Percentiles rank a stretch among this genome's conserved stretches.
These are phyloP conservation scores for Mycena belliarum DNA, from an alignment of 768 basidiomycete genomes.

Conservation along the genomic window DNA sequence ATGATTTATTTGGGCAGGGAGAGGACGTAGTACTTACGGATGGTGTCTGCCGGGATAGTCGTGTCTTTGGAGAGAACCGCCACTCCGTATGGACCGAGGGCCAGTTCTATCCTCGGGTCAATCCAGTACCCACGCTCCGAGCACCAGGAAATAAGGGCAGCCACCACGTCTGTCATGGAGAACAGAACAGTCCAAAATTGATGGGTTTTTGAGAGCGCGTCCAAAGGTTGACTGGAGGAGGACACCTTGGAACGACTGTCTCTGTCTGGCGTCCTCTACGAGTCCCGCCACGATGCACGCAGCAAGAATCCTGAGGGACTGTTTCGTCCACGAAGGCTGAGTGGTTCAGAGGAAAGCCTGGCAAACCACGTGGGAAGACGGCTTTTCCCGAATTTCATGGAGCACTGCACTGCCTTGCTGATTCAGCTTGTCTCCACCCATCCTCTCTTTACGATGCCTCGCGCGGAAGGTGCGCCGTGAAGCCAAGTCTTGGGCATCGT, in stretches of 20 bases:
- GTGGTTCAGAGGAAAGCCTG: too few species aligned
- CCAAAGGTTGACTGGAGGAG: too few species aligned
- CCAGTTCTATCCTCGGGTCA: conserved; percentile 45
- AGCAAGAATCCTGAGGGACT: too few species aligned
- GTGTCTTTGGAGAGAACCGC: conserved; percentile 37
- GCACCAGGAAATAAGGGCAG: conserved; percentile 51
- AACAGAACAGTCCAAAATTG: conserved; percentile 1
- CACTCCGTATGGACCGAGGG: conserved; percentile 29
- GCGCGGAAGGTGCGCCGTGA: conserved; percentile 66
- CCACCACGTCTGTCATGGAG: conserved; percentile 22
- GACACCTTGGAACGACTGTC: too few species aligned
- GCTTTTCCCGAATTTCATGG: too few species aligned
- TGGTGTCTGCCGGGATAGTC: conserved; percentile 35
- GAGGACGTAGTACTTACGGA: conserved; percentile 37
- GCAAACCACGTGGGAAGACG: too few species aligned
- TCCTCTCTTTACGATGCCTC: conserved; percentile 56
- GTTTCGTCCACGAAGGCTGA: too few species aligned
- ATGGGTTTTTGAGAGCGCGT: too few species aligned
- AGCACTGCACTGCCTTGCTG: conserved; percentile 21
- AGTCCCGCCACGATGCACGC: too few species aligned
- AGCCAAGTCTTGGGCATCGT: neutral
- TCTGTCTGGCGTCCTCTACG: too few species aligned
- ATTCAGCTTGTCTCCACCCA: conserved; percentile 18
- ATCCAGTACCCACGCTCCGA: conserved; percentile 44
- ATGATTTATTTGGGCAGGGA: neutral